Evolutionary conservation across 148 eudicot species (phyloP), one percentile per base, ranked within the genome.

Genomic region (Vaccinium myrtillus): DNA sequence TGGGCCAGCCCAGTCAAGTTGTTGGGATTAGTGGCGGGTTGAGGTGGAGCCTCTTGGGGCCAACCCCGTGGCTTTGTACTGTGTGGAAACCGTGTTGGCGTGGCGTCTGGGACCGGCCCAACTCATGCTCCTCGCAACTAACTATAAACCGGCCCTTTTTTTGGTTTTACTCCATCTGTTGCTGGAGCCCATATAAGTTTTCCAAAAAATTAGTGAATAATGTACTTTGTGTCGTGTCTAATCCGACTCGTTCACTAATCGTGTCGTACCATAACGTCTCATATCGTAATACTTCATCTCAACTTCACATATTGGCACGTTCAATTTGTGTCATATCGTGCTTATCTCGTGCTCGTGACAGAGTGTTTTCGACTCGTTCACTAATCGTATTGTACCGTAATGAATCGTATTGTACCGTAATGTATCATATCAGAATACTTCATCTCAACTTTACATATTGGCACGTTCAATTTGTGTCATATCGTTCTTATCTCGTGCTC

Each of bases 1-100:
- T 21, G 82, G 71, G 30, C 82, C 82, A 32, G 46, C 6, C 39
- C 39, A 36, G n/a, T 56, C 30, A 39, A 18, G 71, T 39, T 11
- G 71, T 59, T 21, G 71, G 27, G 82, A 80, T 59, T 5, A 58
- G 82, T 80, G 82, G 71, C 53, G 46, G 23, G 74, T 69, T 63
- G 74, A 81, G 55, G 67, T 79, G 81, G 50, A 79, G 43, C 36
- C 73, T 8, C 13, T 46, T 3, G 59, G 80, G 39, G 32, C 80
- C 21, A 5, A 2, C 11, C 11, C 23, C 19, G 76, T 73, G 76
- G 76, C 76, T 18, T 11, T 32, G 18, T 14, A 1, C 12, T 1
- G 14, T 18, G 77, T 43, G 1, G 51, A 74, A 75, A 43, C 78
- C 78, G 78, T 75, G 78, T 75, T 18, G 27, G 53, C 51, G 13